phyloP scores from a whole-genome alignment of 2,329 filamentous ascomycete genomes.

The Pseudocercospora fijiensis region DNA sequence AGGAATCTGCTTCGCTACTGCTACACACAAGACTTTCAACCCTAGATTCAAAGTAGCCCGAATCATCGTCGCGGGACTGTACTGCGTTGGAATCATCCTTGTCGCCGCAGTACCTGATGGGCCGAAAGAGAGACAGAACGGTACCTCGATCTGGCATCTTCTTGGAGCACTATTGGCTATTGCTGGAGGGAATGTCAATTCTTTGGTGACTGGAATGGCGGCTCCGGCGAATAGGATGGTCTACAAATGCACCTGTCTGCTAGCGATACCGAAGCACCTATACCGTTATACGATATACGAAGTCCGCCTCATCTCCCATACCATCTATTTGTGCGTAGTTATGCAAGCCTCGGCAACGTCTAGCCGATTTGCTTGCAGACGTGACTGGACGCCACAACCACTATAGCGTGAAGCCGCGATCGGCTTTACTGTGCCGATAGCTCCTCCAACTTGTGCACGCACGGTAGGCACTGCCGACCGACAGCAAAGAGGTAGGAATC shows the following conservation, averaged over 20 bases:
- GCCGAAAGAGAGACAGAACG: constrained; percentile 10
- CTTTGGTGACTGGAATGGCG: constrained; percentile 14
- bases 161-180: constrained; percentile 17
- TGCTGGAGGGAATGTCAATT: constrained; percentile 13
- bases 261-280: neutral
- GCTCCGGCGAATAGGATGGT: neutral
- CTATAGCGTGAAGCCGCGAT: neutral
- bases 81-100: constrained; percentile 15
- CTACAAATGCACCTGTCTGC: constrained; percentile 12
- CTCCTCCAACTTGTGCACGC: neutral
- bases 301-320: neutral
- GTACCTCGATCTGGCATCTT: constrained; percentile 5
- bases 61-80: constrained; percentile 4
- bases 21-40: constrained; percentile 1
- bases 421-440: neutral
- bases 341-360: constrained; percentile 8
- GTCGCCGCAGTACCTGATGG: constrained; percentile 16
- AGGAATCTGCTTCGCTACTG: constrained; percentile 7
- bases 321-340: constrained; percentile 7
- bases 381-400: constrained; percentile 16
- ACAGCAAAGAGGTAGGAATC: neutral
- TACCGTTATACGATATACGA: neutral
- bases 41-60: constrained; percentile 1
- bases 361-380: neutral
- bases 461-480: neutral